Evolutionary conservation across 192 early-diverging fungal species (phyloP), one percentile per base, ranked within the genome.

Genomic region (Gigaspora rosea): DNA sequence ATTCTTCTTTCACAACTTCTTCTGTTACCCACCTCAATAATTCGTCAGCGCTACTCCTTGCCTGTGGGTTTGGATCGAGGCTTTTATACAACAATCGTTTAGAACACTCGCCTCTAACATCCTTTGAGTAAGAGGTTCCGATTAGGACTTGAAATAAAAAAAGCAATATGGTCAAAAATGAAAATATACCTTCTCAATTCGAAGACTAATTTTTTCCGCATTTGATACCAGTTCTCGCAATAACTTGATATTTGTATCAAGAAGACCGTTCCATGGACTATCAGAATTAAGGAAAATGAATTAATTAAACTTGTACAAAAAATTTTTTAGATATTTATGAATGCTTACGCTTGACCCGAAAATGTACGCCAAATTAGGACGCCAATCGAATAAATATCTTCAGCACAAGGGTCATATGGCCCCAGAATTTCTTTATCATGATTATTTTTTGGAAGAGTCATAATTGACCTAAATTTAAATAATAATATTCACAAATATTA

Each of bases 331-430:
- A 41, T 41, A 41, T 41, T 41, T 41, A 41, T 41, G 41, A 41
- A 41, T 41, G 7, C 41, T 41, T 41, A 41, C 15, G 87, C 88
- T 13, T 86, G 88, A 20, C 86, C 88, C 2, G 87, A 82, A 78
- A 90, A 89, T 18, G 83, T 87, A 48, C 86, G 83, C 88, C 88
- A 90, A 9, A 87, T 86, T 71, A 90, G 79, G 0, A 90, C 84
- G 8, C 88, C 88, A 18, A 88, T 66, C 0, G 86, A 86, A 65
- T 90, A 88, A 65, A 88, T 83, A 68, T 90, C 88, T 51, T 90
- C 86, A 1, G 85, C 79, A 15, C 85, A 78, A 9, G 88, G 86
- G 69, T 88, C 82, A 10, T 86, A 84, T 16, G 86, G 78, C 41
- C 74, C 71, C 12, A 90, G 52, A 0, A 85, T 73, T 7, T 71